Percentiles rank a stretch among this genome's conserved stretches.
Evolutionary conservation across 768 basidiomycete species (phyloP).

Genomic region (Porpolomopsis calyptriformis): DNA sequence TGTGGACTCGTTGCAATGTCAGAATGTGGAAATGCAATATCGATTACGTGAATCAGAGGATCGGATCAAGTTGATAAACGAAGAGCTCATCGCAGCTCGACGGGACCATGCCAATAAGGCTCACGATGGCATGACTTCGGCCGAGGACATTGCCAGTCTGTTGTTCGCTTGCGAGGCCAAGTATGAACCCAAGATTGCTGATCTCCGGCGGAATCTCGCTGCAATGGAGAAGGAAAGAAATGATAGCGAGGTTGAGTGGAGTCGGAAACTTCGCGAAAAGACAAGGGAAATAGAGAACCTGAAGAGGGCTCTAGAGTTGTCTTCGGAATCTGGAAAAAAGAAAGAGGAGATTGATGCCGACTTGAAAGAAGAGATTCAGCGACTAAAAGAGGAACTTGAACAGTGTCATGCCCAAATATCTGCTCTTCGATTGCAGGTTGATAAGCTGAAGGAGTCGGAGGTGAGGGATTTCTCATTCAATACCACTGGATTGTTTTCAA

Average conservation of each 20-base stretch:
- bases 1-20: conserved; percentile 62
- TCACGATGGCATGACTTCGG: conserved; percentile 35
- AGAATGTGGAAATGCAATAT: conserved; percentile 77
- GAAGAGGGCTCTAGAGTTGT: conserved; percentile 44
- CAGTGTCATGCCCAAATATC: conserved; percentile 40
- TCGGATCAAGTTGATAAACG: conserved; percentile 55
- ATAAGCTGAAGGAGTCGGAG: conserved; percentile 48
- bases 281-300: conserved; percentile 67
- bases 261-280: conserved; percentile 70
- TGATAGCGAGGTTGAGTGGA: conserved; percentile 86
- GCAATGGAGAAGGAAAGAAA: conserved; percentile 72
- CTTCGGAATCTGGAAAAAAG: conserved; percentile 48
- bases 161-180: conserved; percentile 65
- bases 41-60: conserved; percentile 77
- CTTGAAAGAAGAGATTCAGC: conserved; percentile 46
- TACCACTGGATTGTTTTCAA: conserved; percentile 1
- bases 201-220: conserved; percentile 53
- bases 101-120: conserved; percentile 43
- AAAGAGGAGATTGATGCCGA: conserved; percentile 40
- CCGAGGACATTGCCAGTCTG: conserved; percentile 62
- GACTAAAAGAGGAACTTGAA: conserved; percentile 37
- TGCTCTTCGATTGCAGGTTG: conserved; percentile 43
- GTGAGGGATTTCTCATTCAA: conserved; percentile 26
- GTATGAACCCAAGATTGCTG: conserved; percentile 66
- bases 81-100: conserved; percentile 57